A percentile compares a stretch with the other conserved stretches of the same genome.
Conservation (phyloP, 2,329 filamentous ascomycete genomes). For the Niveomyces coronatus region DNA sequence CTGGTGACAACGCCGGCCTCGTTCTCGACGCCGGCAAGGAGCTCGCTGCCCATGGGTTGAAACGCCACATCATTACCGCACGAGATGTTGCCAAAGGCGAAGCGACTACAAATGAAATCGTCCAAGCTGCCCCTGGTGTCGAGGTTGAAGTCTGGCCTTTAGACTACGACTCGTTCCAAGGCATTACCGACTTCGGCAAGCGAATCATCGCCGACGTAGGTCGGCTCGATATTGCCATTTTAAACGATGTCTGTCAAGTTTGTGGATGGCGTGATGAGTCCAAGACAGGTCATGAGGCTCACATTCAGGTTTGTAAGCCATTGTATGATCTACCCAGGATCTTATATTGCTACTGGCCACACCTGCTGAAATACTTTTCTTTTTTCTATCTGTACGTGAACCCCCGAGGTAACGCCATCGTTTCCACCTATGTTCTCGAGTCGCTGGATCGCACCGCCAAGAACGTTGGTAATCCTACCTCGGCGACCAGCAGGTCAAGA, state of each 20-base stretch:
- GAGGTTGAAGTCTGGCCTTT: constrained; percentile 1
- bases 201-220: neutral
- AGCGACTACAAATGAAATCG: neutral
- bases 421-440: constrained; percentile 1
- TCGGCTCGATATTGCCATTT: constrained; percentile 1
- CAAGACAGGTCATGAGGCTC: constrained; percentile 2
- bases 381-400: neutral
- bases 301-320: neutral
- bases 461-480: neutral
- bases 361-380: neutral
- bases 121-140: neutral
- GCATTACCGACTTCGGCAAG: constrained; percentile 1
- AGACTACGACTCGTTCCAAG: constrained; percentile 1
- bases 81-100: neutral
- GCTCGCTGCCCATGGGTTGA: neutral
- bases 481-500: constrained; percentile 2
- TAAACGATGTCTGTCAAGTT: constrained; percentile 2
- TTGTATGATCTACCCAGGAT: neutral
- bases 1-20: neutral
- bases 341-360: neutral
- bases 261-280: constrained; percentile 1
- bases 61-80: neutral
- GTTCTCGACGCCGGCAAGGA: constrained; percentile 1
- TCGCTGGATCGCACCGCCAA: neutral
- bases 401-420: neutral